phyloP scores from a whole-genome alignment of 345 rosid species.

The Stellera chamaejasme region DNA sequence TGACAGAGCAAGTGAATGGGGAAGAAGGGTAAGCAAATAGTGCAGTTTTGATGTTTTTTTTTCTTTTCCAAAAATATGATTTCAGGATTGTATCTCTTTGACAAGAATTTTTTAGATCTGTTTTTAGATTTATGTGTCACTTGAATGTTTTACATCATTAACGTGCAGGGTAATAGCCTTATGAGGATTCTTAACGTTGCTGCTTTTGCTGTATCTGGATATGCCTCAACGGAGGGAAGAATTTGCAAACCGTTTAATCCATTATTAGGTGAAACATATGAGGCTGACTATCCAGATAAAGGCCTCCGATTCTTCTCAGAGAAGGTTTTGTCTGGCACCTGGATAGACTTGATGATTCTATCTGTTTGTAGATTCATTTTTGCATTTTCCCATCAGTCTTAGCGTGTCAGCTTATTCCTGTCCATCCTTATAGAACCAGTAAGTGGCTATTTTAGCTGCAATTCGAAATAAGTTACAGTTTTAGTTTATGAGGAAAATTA shows the following conservation, averaged over 20 bases:
- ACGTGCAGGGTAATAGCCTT: slow-evolving; percentile 21
- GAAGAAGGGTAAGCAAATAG: slow-evolving; percentile 17
- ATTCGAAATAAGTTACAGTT: too few relatives aligned
- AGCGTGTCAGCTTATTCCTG: too few relatives aligned
- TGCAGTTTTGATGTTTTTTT: too few relatives aligned
- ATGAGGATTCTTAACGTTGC: slow-evolving; percentile 27
- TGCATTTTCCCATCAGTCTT: too few relatives aligned
- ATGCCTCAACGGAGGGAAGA: slow-evolving; percentile 24
- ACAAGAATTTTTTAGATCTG: neutral
- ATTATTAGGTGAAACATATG: slow-evolving; percentile 26
- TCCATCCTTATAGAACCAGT: too few relatives aligned
- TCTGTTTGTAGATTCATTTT: too few relatives aligned
- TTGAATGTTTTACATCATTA: slow-evolving; percentile 2
- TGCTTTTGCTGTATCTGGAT: slow-evolving; percentile 29
- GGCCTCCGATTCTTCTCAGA: slow-evolving; percentile 23
- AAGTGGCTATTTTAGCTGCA: too few relatives aligned
- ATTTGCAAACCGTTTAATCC: slow-evolving; percentile 29
- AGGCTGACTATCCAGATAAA: slow-evolving; percentile 29
- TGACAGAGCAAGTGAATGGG: slow-evolving; percentile 26
- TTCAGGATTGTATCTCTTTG: neutral
- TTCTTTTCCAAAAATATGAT: too few relatives aligned
- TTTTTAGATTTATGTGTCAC: neutral
- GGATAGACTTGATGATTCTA: neutral
- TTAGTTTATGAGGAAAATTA: too few relatives aligned
- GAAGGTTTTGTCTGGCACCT: slow-evolving; percentile 11